Conservation (phyloP, 2,329 filamentous ascomycete species). For the Trichoderma sp. region DNA sequence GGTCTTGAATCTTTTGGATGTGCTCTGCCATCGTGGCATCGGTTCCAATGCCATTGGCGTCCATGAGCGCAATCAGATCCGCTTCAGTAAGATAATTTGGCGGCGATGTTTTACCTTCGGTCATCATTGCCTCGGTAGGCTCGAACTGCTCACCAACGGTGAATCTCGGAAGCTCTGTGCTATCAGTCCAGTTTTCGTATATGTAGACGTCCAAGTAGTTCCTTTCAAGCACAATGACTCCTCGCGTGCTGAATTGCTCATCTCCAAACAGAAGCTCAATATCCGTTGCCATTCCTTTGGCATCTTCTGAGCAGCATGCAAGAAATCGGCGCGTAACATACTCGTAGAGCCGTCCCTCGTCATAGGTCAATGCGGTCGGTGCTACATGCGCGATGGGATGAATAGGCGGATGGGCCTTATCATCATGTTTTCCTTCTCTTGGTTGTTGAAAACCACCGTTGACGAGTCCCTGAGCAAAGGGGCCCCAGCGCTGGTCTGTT, state of each 20-base stretch:
- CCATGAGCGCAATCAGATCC: slow-evolving; percentile 94
- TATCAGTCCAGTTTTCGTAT: slow-evolving; percentile 95
- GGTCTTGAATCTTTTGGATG: slow-evolving; percentile 89
- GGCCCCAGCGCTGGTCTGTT: slow-evolving; percentile 72
- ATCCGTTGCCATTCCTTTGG: slow-evolving; percentile 79
- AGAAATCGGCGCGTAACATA: slow-evolving; percentile 90
- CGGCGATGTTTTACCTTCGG: slow-evolving; percentile 82
- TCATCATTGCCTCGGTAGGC: slow-evolving; percentile 84
- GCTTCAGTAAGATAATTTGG: slow-evolving; percentile 91
- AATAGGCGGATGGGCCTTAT: slow-evolving; percentile 96
- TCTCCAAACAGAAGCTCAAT: slow-evolving; percentile 80
- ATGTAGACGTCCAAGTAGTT: slow-evolving; percentile 96
- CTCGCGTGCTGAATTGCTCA: slow-evolving; percentile 78
- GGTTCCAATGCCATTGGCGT: slow-evolving; percentile 96
- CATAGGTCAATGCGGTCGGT: slow-evolving; percentile 58
- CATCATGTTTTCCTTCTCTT: slow-evolving; percentile 80
- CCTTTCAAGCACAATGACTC: slow-evolving; percentile 77
- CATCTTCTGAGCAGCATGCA: slow-evolving; percentile 93
- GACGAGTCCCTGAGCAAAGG: slow-evolving; percentile 72
- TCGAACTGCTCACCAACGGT: slow-evolving; percentile 77
- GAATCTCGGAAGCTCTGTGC: slow-evolving; percentile 76
- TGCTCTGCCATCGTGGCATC: slow-evolving; percentile 99
- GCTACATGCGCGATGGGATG: slow-evolving; percentile 87
- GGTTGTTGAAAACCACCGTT: slow-evolving; percentile 78
- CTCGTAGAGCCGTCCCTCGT: slow-evolving; percentile 81